Conservation (phyloP, 768 basidiomycete genomes). For the Rhizopogon rudus region DNA sequence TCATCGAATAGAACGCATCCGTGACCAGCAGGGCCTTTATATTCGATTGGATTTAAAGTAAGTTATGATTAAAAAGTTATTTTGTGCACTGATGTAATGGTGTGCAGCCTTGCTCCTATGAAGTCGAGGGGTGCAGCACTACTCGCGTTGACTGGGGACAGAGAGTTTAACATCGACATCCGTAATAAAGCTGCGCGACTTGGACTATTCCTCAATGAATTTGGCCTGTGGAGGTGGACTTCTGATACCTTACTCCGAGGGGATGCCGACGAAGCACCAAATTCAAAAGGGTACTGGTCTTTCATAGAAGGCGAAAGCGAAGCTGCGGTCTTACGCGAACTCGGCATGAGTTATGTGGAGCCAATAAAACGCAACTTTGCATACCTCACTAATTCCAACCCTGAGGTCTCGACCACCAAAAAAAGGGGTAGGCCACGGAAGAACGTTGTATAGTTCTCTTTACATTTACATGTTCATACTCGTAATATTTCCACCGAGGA, state of each 20-base stretch:
- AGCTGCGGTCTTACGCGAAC: conserved; percentile 36
- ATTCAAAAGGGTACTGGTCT: conserved; percentile 38
- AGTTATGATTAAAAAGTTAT: background rate
- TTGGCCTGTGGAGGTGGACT: conserved; percentile 61
- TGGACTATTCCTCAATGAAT: conserved; percentile 52
- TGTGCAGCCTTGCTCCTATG: conserved; percentile 36
- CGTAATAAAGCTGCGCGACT: conserved; percentile 36
- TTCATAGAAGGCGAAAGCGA: conserved; percentile 40
- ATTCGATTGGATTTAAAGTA: conserved; percentile 31
- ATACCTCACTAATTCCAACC: background rate
- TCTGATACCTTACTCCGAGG: background rate
- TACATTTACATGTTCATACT: background rate
- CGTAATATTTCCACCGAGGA: background rate
- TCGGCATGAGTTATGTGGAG: conserved; percentile 38
- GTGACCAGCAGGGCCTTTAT: conserved; percentile 31
- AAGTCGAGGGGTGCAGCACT: conserved; percentile 49
- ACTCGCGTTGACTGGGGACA: conserved; percentile 53
- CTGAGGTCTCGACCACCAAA: background rate
- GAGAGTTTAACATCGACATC: conserved; percentile 38
- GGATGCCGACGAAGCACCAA: conserved; percentile 1
- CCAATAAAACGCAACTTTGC: conserved; percentile 36
- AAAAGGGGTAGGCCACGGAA: conserved; percentile 5
- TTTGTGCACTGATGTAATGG: background rate
- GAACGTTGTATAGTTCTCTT: background rate
- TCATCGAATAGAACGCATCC: conserved; percentile 21